A percentile compares a stretch with the other conserved stretches of the same genome.
These are phyloP conservation scores for Insectozyma bohioensis DNA, from an alignment of 1,139 yeast species.

Conservation along the genomic window DNA sequence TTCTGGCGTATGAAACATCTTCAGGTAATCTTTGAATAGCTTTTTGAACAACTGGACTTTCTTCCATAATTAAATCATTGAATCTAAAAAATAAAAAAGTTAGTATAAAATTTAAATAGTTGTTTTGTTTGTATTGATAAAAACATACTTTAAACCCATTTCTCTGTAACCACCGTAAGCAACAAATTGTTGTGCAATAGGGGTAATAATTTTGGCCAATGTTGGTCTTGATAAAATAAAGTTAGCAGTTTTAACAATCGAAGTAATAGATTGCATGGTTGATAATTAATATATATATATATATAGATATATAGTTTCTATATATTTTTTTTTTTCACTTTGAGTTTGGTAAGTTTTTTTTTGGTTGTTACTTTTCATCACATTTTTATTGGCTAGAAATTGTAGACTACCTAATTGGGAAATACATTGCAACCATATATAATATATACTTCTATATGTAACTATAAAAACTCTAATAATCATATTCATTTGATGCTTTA, in stretches of 20 bases:
- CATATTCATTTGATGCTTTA: slow-evolving; percentile 32
- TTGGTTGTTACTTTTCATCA: slow-evolving; percentile 15
- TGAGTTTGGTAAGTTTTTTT: slow-evolving; percentile 1
- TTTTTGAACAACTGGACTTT: slow-evolving; percentile 80
- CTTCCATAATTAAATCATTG: slow-evolving; percentile 87
- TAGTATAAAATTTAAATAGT: too few species aligned
- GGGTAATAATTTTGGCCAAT: slow-evolving; percentile 71
- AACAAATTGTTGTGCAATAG: slow-evolving; percentile 74
- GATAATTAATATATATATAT: background rate
- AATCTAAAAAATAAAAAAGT: too few species aligned
- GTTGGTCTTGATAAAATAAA: slow-evolving; percentile 79
- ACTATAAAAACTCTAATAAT: slow-evolving; percentile 24
- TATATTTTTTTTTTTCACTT: slow-evolving; percentile 14
- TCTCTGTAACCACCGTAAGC: slow-evolving; percentile 88
- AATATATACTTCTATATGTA: background rate
- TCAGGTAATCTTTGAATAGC: slow-evolving; percentile 88
- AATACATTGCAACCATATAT: slow-evolving; percentile 10
- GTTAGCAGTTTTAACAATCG: slow-evolving; percentile 80
- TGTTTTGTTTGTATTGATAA: too few species aligned
- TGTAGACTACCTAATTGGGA: slow-evolving; percentile 25
- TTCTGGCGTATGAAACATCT: slow-evolving; percentile 83
- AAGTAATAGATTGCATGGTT: slow-evolving; percentile 71
- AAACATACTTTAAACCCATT: slow-evolving; percentile 68
- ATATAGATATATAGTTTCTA: background rate
- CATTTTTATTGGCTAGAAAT: slow-evolving; percentile 22